Percentiles rank a stretch among this genome's conserved stretches.
Conservation (phyloP, 441 rosid genomes). For the Euphorbia schlechtendalii region DNA sequence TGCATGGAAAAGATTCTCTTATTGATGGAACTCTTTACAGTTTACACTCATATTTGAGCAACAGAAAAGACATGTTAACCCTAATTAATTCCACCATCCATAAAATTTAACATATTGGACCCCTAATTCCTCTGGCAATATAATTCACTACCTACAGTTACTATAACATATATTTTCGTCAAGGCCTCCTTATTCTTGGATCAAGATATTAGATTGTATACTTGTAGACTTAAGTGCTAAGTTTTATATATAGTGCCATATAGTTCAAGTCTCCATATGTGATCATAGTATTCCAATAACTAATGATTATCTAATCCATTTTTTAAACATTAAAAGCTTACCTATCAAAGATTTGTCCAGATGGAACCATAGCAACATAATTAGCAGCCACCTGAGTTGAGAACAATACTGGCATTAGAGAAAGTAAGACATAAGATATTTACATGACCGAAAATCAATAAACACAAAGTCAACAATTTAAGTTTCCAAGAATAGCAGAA, state of each 20-base stretch:
- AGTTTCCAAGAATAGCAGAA: neutral
- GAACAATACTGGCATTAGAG: conserved; percentile 9
- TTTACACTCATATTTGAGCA: too few species aligned
- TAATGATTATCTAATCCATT: neutral
- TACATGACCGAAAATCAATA: neutral
- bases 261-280: neutral
- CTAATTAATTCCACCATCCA: neutral
- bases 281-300: neutral
- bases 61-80: neutral
- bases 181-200: neutral
- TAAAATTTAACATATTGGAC: neutral
- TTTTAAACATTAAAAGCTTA: conserved; percentile 17
- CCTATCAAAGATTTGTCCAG: conserved; percentile 94
- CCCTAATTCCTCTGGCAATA: neutral
- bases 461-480: conserved; percentile 1
- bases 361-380: conserved; percentile 92
- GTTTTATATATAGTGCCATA: neutral
- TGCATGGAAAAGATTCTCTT: neutral
- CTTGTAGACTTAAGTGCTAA: neutral
- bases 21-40: neutral
- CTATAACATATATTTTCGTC: neutral
- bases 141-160: neutral
- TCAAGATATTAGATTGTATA: neutral
- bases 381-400: conserved; percentile 75
- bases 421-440: conserved; percentile 2